Evolutionary conservation across 108 stramenopile species (phyloP).

Genomic region (Pseudonitzschia multiseries): DNA sequence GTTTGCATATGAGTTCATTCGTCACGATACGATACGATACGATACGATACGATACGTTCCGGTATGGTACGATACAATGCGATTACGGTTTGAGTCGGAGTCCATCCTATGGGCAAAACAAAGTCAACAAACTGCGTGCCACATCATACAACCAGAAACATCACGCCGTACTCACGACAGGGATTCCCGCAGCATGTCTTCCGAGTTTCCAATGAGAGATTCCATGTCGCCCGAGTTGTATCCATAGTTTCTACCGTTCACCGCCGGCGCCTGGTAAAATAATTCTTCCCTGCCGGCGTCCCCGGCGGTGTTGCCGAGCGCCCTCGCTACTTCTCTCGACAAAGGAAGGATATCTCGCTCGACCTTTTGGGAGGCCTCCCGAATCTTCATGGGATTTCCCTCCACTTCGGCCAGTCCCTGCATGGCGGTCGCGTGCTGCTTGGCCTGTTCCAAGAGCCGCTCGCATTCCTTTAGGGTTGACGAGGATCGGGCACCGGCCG

Average conservation of each 20-base stretch:
- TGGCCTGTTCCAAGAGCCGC: constrained; percentile 55
- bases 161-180: constrained; percentile 47
- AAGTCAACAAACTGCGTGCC: background rate
- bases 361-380: constrained; percentile 54
- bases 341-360: constrained; percentile 71
- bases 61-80: too few relatives aligned
- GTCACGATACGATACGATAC: background rate
- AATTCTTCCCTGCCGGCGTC: constrained; percentile 35
- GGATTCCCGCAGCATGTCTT: constrained; percentile 71
- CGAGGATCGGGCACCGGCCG: constrained; percentile 41
- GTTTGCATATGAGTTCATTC: background rate
- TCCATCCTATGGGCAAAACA: background rate
- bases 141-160: background rate
- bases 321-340: constrained; percentile 54
- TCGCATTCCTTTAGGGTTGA: constrained; percentile 59
- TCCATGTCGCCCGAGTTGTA: constrained; percentile 40
- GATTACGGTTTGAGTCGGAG: background rate
- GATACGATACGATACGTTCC: background rate
- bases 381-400: constrained; percentile 61
- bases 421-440: constrained; percentile 71
- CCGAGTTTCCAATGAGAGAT: constrained; percentile 55
- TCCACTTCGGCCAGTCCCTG: constrained; percentile 74
- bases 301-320: constrained; percentile 18
- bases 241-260: constrained; percentile 12
- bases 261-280: constrained; percentile 44